A percentile compares a stretch with the other conserved stretches of the same genome.
Conservation (phyloP, 257 asterid species). For the Solanum virginianum region DNA sequence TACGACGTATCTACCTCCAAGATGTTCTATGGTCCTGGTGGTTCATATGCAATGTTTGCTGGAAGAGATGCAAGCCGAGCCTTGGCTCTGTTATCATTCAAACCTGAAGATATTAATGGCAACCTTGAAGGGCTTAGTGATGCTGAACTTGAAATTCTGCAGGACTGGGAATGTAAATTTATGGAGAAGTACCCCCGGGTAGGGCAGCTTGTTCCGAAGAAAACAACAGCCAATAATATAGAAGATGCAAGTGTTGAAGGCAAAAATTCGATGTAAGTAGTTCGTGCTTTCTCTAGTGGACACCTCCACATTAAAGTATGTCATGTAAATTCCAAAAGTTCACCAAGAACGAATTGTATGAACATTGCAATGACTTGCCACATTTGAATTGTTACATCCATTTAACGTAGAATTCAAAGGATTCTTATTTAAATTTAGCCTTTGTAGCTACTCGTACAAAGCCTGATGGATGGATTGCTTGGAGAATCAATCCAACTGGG, state of each 20-base stretch:
- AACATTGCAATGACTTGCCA: conserved; percentile 62
- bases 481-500: conserved; percentile 57
- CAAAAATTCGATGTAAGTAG: not conserved
- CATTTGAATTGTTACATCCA: conserved; percentile 47
- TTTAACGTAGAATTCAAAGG: conserved; percentile 32
- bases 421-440: conserved; percentile 38
- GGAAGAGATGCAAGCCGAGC: conserved; percentile 98
- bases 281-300: not conserved
- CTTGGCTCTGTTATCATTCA: conserved; percentile 83
- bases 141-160: conserved; percentile 62
- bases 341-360: conserved; percentile 31
- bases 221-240: conserved; percentile 8
- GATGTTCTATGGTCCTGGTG: conserved; percentile 98
- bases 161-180: conserved; percentile 86
- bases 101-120: conserved; percentile 67
- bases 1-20: conserved; percentile 87
- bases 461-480: conserved; percentile 58
- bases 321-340: conserved; percentile 46
- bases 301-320: not conserved
- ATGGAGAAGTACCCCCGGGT: conserved; percentile 84
- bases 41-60: conserved; percentile 78
- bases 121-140: conserved; percentile 57
- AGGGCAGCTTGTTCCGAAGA: conserved; percentile 49
- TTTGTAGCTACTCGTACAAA: conserved; percentile 51
- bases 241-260: conserved; percentile 8